Conservation (phyloP, 2,329 filamentous ascomycete genomes). For the Trichoderma pleuroti region DNA sequence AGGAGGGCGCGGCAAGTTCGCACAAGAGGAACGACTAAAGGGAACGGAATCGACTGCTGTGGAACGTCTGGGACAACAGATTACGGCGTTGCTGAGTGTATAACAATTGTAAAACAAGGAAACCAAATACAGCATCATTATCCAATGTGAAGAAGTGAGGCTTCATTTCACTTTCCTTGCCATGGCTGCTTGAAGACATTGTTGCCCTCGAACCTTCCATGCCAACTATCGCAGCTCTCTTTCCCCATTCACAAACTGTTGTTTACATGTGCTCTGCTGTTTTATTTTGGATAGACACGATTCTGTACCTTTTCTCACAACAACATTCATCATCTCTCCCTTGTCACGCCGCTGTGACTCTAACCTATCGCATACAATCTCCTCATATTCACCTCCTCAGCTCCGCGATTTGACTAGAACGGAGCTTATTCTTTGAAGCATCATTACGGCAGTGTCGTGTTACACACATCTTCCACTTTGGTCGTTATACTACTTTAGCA, state of each 20-base stretch:
- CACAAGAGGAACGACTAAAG: slow-evolving; percentile 22
- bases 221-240: not conserved
- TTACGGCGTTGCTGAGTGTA: not conserved
- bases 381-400: not conserved
- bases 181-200: not conserved
- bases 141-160: not conserved
- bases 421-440: not conserved
- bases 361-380: not conserved
- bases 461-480: not conserved
- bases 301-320: not conserved
- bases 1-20: slow-evolving; percentile 53
- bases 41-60: not conserved
- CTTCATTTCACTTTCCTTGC: not conserved
- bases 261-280: not conserved
- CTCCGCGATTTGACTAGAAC: not conserved
- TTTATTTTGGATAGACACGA: not conserved
- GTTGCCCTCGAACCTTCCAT: not conserved
- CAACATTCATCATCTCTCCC: not conserved
- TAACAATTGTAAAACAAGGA: not conserved
- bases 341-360: not conserved
- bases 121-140: not conserved
- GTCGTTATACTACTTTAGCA: too few species aligned
- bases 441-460: not conserved
- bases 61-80: not conserved
- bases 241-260: not conserved